phyloP scores from a whole-genome alignment of 768 basidiomycete species.

The Xerocomus spinulosus region DNA sequence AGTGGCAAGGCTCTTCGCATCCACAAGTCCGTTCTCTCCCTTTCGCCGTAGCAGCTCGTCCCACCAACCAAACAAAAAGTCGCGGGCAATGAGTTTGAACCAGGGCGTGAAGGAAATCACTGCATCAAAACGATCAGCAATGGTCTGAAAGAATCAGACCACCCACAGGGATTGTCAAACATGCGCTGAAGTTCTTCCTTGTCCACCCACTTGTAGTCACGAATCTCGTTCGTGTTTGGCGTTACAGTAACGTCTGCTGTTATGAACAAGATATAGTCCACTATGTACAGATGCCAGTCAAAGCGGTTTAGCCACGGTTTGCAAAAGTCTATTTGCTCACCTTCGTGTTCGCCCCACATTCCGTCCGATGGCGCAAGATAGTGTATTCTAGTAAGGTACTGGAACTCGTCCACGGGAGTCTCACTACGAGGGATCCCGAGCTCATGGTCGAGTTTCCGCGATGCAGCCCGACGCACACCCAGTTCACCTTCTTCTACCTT shows the following conservation, averaged over 20 bases:
- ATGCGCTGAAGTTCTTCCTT: constrained; percentile 86
- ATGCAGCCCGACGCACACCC: constrained; percentile 87
- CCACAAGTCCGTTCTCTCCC: constrained; percentile 49
- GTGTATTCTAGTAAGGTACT: constrained; percentile 94
- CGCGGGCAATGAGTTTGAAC: constrained; percentile 97
- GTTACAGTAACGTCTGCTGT: constrained; percentile 81
- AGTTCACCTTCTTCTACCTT: constrained; percentile 71
- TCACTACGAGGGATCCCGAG: constrained; percentile 82
- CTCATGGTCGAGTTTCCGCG: constrained; percentile 94
- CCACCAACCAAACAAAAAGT: constrained; percentile 99
- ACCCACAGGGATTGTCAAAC: constrained; percentile 76
- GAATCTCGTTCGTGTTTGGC: constrained; percentile 88
- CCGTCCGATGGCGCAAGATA: constrained; percentile 93
- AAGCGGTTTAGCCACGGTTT: neutral
- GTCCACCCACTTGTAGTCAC: constrained; percentile 85
- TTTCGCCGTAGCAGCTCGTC: constrained; percentile 73
- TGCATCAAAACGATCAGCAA: constrained; percentile 26
- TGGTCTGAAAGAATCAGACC: neutral
- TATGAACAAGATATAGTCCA: constrained; percentile 96
- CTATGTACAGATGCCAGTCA: constrained; percentile 41
- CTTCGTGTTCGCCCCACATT: constrained; percentile 98
- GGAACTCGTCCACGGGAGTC: constrained; percentile 79
- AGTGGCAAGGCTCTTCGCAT: constrained; percentile 47
- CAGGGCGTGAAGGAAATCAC: constrained; percentile 94
- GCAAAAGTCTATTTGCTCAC: constrained; percentile 41